These are phyloP conservation scores for Mangifera indica DNA, from an alignment of 345 rosid species.

Conservation along the genomic window DNA sequence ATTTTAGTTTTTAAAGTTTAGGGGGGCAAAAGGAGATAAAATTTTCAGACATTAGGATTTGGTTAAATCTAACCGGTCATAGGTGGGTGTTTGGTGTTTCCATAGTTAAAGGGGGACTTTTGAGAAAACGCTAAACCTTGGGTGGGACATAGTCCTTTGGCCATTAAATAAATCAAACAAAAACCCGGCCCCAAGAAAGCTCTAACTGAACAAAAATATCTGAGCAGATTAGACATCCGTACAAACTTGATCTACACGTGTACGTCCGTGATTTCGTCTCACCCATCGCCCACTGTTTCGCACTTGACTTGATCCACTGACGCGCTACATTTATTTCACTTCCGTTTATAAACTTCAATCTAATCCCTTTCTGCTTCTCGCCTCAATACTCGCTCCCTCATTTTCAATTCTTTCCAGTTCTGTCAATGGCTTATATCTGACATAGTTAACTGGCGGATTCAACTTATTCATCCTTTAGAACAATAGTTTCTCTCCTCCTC, in stretches of 20 bases:
- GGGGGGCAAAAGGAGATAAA: too few relatives aligned
- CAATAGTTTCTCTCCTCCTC: too few relatives aligned
- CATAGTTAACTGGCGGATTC: not conserved
- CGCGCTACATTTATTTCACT: not conserved
- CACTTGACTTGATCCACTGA: constrained; percentile 18
- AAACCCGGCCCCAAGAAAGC: not conserved
- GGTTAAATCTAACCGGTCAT: too few relatives aligned
- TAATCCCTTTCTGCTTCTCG: not conserved
- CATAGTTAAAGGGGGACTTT: too few relatives aligned
- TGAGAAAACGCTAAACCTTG: too few relatives aligned
- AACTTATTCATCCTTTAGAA: not conserved
- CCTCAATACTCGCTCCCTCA: not conserved
- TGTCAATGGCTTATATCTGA: constrained; percentile 6
- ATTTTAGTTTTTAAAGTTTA: too few relatives aligned
- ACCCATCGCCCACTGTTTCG: constrained; percentile 20
- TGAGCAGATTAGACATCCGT: not conserved
- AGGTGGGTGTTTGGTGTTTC: too few relatives aligned
- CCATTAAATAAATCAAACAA: not conserved
- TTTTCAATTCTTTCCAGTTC: not conserved
- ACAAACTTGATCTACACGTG: not conserved
- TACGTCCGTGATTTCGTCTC: not conserved
- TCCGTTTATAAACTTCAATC: not conserved
- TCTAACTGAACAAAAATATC: constrained; percentile 19
- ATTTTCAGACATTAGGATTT: too few relatives aligned
- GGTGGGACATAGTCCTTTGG: too few relatives aligned